Percentiles rank a stretch among this genome's conserved stretches.
phyloP scores from a whole-genome alignment of 202 grass and related monocot genomes.

The Carex sylvatica region DNA sequence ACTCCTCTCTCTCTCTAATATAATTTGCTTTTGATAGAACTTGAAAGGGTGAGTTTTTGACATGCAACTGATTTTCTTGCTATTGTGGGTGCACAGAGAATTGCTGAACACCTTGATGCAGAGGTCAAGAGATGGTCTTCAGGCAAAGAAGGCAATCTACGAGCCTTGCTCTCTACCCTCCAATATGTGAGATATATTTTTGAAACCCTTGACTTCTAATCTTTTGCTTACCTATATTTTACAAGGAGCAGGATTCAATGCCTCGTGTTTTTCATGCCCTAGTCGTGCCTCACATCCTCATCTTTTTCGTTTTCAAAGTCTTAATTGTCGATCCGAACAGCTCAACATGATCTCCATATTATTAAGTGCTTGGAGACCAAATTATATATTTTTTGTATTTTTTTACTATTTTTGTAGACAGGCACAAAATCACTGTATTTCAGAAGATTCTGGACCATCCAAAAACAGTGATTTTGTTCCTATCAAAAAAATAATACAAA shows the following conservation, averaged over 20 bases:
- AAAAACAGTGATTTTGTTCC: no score
- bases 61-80: neutral
- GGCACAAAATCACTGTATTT: no score
- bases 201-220: neutral
- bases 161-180: constrained; percentile 89
- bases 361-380: no score
- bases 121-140: constrained; percentile 99
- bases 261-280: no score
- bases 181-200: constrained; percentile 77
- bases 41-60: neutral
- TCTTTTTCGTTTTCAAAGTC: no score
- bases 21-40: constrained; percentile 8
- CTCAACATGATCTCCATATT: no score
- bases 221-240: neutral
- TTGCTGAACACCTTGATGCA: constrained; percentile 87
- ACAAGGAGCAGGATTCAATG: neutral
- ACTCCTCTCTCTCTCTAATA: constrained; percentile 26
- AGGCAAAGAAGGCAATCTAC: constrained; percentile 98
- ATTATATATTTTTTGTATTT: no score
- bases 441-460: no score
- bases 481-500: no score
- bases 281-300: no score
- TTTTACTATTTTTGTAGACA: no score
- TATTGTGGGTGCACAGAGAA: constrained; percentile 49
- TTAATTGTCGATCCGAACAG: no score